Conservation (phyloP, 2,329 filamentous ascomycete genomes). For the Pseudocercospora pini-densiflorae region DNA sequence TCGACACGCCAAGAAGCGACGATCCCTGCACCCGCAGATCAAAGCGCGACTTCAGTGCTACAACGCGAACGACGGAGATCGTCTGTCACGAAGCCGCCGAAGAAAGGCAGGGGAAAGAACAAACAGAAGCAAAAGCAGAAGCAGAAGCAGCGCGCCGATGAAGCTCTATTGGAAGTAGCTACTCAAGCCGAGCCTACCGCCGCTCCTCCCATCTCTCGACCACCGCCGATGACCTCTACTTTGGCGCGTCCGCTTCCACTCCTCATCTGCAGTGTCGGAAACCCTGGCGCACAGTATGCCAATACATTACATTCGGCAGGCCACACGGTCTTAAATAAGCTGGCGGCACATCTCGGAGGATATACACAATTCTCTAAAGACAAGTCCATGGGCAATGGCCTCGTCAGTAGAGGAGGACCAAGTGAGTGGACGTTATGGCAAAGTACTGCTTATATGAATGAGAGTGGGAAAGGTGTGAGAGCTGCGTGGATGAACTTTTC, state of each 20-base stretch:
- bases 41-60: slow-evolving; percentile 3
- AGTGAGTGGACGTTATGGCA: slow-evolving; percentile 72
- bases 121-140: slow-evolving; percentile 16
- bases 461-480: slow-evolving; percentile 72
- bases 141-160: slow-evolving; percentile 10
- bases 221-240: slow-evolving; percentile 18
- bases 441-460: slow-evolving; percentile 81
- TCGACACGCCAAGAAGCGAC: background rate
- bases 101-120: slow-evolving; percentile 8
- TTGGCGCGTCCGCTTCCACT: slow-evolving; percentile 52
- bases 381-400: slow-evolving; percentile 53
- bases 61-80: slow-evolving; percentile 19
- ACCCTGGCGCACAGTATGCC: slow-evolving; percentile 71
- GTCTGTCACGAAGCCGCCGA: slow-evolving; percentile 15
- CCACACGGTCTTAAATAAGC: slow-evolving; percentile 71
- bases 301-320: slow-evolving; percentile 86
- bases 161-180: background rate
- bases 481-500: slow-evolving; percentile 65
- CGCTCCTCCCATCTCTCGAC: background rate
- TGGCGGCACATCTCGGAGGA: slow-evolving; percentile 56
- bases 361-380: slow-evolving; percentile 42
- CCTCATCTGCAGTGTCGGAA: slow-evolving; percentile 86
- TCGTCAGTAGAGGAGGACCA: slow-evolving; percentile 55
- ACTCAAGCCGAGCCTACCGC: background rate
- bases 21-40: background rate